Conservation (phyloP, 2,329 filamentous ascomycete genomes). For the Colletotrichum trifolii region DNA sequence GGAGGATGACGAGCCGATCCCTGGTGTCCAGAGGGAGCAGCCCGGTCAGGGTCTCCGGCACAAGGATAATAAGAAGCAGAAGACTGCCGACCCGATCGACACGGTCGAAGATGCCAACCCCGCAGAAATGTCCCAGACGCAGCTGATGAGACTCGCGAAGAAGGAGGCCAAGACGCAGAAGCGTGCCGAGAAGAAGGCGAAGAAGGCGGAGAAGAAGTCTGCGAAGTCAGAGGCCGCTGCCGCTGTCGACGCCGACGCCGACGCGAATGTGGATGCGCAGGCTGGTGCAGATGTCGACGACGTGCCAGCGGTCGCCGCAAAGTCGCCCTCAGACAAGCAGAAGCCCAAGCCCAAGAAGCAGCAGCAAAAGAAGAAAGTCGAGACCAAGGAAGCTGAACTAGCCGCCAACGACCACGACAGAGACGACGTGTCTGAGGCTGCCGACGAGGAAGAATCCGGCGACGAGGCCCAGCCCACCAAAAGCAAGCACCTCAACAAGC, state of each 20-base stretch:
- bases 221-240: conserved; percentile 39
- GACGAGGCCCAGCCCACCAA: conserved; percentile 29
- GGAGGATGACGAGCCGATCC: conserved; percentile 59
- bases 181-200: conserved; percentile 61
- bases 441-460: conserved; percentile 35
- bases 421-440: conserved; percentile 35
- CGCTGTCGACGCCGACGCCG: neutral
- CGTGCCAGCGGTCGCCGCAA: conserved; percentile 59
- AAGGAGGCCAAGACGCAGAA: conserved; percentile 48
- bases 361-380: conserved; percentile 43
- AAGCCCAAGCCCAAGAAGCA: conserved; percentile 50
- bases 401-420: conserved; percentile 30
- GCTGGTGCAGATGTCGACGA: conserved; percentile 62
- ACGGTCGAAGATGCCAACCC: conserved; percentile 36
- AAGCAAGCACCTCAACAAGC: conserved; percentile 38
- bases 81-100: conserved; percentile 45
- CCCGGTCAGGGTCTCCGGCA: conserved; percentile 73
- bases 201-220: conserved; percentile 42
- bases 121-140: conserved; percentile 37
- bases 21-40: conserved; percentile 68
- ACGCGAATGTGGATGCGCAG: neutral
- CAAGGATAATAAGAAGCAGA: conserved; percentile 65
- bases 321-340: conserved; percentile 55
- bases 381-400: conserved; percentile 38
- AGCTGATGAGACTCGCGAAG: conserved; percentile 37